A percentile compares a stretch with the other conserved stretches of the same genome.
Evolutionary conservation across 1,139 yeast species (phyloP).

Genomic region (Hansenula sp.): DNA sequence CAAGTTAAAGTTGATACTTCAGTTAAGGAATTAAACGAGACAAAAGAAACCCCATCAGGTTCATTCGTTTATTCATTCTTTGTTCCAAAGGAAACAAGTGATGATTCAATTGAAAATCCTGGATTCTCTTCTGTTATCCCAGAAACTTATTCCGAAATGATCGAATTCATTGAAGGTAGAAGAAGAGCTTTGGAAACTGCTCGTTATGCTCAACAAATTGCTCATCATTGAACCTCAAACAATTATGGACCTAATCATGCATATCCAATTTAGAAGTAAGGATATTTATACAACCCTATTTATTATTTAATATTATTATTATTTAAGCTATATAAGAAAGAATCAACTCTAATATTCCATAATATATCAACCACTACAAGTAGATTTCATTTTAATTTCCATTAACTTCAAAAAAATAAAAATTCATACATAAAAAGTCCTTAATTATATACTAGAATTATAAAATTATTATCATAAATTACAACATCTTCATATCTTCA

Average conservation of each 20-base stretch:
- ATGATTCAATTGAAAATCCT: slow-evolving; percentile 31
- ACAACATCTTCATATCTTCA: not conserved
- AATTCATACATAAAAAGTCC: too few species aligned
- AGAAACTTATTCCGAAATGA: slow-evolving; percentile 87
- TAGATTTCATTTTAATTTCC: too few species aligned
- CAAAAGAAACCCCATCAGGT: slow-evolving; percentile 68
- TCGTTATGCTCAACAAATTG: slow-evolving; percentile 47
- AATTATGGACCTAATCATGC: too few species aligned
- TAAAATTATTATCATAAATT: too few species aligned
- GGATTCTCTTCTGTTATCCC: slow-evolving; percentile 73
- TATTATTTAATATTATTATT: too few species aligned
- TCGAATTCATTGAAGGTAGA: slow-evolving; percentile 84
- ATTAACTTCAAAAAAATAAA: not conserved
- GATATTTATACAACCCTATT: not conserved
- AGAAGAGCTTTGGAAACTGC: slow-evolving; percentile 87
- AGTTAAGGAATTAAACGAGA: slow-evolving; percentile 64
- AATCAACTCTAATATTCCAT: too few species aligned
- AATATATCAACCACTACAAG: not conserved
- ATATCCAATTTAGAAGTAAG: slow-evolving; percentile 12
- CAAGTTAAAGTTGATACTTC: slow-evolving; percentile 86
- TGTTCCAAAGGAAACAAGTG: slow-evolving; percentile 55
- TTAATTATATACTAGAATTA: too few species aligned
- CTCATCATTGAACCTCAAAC: not conserved
- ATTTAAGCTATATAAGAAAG: not conserved
- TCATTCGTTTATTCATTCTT: slow-evolving; percentile 85